Evolutionary conservation across 2,329 filamentous ascomycete species (phyloP).

Genomic region (Aphanoascus verrucosus): DNA sequence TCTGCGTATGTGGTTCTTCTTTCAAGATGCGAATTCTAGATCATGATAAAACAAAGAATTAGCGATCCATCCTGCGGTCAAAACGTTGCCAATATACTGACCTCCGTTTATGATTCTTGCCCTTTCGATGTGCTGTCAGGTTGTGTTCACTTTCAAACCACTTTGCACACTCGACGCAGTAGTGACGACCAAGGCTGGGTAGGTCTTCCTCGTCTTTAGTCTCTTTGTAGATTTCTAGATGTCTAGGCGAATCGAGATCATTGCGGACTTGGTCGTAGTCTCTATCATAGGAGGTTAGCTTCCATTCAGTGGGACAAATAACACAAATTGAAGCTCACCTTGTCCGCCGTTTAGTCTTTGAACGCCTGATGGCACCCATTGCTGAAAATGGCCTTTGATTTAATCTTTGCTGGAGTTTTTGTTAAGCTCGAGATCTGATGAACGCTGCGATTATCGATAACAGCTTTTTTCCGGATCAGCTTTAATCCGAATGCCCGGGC

Average conservation of each 20-base stretch:
- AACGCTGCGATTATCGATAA: no score
- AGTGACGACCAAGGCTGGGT: constrained; percentile 72
- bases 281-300: constrained; percentile 45
- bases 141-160: constrained; percentile 85
- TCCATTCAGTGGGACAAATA: constrained; percentile 26
- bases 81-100: constrained; percentile 27
- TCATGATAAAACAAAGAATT: background rate
- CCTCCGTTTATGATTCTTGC: constrained; percentile 91
- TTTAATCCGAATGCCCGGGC: no score
- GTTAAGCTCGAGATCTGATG: background rate
- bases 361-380: constrained; percentile 59
- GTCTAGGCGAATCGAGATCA: constrained; percentile 67
- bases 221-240: constrained; percentile 67
- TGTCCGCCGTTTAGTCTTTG: constrained; percentile 62
- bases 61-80: constrained; percentile 1
- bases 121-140: constrained; percentile 62
- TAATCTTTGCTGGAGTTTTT: background rate
- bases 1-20: constrained; percentile 77
- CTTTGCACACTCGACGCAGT: constrained; percentile 89
- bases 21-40: constrained; percentile 65
- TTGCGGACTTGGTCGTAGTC: constrained; percentile 87
- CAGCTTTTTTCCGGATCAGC: no score
- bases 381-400: background rate
- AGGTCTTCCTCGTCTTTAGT: constrained; percentile 76
- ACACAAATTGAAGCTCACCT: constrained; percentile 40